A percentile compares a stretch with the other conserved stretches of the same genome.
phyloP scores from a whole-genome alignment of 2,329 filamentous ascomycete genomes.

The Sporothrix sp. region DNA sequence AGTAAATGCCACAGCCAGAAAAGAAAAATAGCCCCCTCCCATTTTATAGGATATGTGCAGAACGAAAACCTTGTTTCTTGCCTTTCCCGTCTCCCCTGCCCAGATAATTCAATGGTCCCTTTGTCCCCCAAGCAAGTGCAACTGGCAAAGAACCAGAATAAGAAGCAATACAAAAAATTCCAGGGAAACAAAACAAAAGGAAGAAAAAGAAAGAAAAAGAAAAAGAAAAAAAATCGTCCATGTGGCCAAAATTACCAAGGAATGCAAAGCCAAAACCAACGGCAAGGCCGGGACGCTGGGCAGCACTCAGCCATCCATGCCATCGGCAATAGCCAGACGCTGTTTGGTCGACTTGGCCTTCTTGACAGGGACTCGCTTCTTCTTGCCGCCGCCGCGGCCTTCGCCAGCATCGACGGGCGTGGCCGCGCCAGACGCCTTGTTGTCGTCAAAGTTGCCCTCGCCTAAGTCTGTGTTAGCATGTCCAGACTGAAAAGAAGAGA shows the following conservation, averaged over 20 bases:
- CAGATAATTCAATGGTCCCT: background rate
- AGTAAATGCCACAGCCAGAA: background rate
- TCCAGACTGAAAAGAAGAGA: too few species aligned
- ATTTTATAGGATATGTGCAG: background rate
- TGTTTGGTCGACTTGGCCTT: constrained; percentile 62
- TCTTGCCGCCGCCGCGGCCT: constrained; percentile 48
- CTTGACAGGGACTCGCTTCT: constrained; percentile 43
- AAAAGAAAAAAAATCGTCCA: background rate
- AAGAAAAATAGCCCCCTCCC: background rate
- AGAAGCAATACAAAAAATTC: background rate
- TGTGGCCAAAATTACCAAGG: background rate
- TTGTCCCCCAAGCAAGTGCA: background rate
- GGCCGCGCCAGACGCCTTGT: constrained; percentile 71
- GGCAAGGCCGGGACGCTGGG: too few species aligned
- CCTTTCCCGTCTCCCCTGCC: background rate
- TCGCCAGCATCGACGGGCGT: constrained; percentile 54
- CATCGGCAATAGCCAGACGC: constrained; percentile 57
- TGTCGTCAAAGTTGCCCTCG: constrained; percentile 90
- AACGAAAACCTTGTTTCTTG: too few species aligned
- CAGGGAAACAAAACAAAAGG: background rate
- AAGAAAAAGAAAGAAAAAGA: background rate
- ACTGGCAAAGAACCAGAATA: too few species aligned
- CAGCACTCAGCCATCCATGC: constrained; percentile 28
- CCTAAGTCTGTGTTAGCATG: constrained; percentile 45
- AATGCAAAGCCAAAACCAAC: background rate